phyloP scores from a whole-genome alignment of 371 early-diverging fungal genomes.

The Rhizomucor miehei region DNA sequence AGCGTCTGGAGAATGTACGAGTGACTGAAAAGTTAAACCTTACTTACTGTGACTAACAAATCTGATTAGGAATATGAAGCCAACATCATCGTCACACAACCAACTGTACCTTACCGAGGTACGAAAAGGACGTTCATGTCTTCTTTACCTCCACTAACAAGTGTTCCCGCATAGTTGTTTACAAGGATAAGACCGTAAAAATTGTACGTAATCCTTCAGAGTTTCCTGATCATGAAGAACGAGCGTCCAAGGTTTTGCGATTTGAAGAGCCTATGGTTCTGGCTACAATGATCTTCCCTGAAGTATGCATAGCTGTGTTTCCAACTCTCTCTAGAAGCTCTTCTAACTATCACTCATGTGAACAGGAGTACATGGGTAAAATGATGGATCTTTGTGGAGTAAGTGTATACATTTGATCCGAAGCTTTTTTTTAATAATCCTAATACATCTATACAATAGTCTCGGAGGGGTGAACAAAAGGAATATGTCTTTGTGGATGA shows the following conservation, averaged over 20 bases:
- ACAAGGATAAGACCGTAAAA: conserved; percentile 53
- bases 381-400: conserved; percentile 90
- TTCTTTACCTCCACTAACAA: neutral
- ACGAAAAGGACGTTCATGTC: neutral
- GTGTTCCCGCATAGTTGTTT: conserved; percentile 35
- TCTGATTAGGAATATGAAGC: conserved; percentile 80
- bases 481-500: conserved; percentile 89
- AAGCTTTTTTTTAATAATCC: neutral
- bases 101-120: conserved; percentile 89
- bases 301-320: conserved; percentile 33
- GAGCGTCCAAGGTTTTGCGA: conserved; percentile 58
- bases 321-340: neutral
- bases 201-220: conserved; percentile 87
- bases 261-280: conserved; percentile 91
- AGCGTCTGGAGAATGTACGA: conserved; percentile 84
- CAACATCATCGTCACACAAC: conserved; percentile 88
- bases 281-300: conserved; percentile 91
- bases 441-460: conserved; percentile 23
- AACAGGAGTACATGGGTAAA: conserved; percentile 78
- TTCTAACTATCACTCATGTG: too few relatives aligned
- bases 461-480: conserved; percentile 77
- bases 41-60: neutral
- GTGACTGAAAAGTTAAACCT: neutral
- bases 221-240: conserved; percentile 81
- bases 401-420: conserved; percentile 19